Percentiles rank a stretch among this genome's conserved stretches.
Evolutionary conservation across 352 stramenopile genomes (phyloP).

Genomic region (Pythium apleroticum): DNA sequence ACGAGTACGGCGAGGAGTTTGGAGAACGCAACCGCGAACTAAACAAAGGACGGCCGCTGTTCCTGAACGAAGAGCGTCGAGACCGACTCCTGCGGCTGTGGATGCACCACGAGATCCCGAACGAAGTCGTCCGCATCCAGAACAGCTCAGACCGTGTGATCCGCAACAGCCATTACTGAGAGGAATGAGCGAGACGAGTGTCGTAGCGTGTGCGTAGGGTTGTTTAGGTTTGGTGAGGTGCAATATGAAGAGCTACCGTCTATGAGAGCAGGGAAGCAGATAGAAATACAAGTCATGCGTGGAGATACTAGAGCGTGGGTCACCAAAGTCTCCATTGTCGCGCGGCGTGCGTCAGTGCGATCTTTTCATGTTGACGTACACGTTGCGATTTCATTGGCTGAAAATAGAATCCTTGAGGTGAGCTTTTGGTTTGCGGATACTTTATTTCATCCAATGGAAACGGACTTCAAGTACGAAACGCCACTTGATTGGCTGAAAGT

Average conservation of each 20-base stretch:
- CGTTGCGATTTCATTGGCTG: constrained; percentile 16
- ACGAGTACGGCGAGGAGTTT: constrained; percentile 89
- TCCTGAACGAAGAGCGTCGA: constrained; percentile 69
- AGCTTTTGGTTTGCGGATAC: not conserved
- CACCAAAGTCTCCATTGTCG: not conserved
- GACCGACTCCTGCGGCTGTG: constrained; percentile 76
- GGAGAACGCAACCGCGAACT: constrained; percentile 79
- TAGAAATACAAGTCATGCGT: not conserved
- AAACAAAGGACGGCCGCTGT: constrained; percentile 80
- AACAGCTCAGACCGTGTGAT: constrained; percentile 89
- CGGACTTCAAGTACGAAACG: constrained; percentile 13
- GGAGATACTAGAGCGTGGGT: not conserved
- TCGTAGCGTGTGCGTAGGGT: not conserved
- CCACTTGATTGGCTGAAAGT: constrained; percentile 25
- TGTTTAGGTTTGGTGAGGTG: not conserved
- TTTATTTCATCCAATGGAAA: constrained; percentile 22
- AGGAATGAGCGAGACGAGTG: not conserved
- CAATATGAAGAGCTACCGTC: not conserved
- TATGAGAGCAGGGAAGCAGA: not conserved
- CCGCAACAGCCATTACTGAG: constrained; percentile 85
- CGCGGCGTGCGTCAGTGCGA: constrained; percentile 3
- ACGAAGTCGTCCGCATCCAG: constrained; percentile 87
- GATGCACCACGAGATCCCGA: constrained; percentile 80
- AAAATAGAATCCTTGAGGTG: constrained; percentile 1
- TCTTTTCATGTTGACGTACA: constrained; percentile 24